Base-by-base conservation (phyloP, 2,329 filamentous ascomycete genomes). In the Zopfia rhizophila region DNA sequence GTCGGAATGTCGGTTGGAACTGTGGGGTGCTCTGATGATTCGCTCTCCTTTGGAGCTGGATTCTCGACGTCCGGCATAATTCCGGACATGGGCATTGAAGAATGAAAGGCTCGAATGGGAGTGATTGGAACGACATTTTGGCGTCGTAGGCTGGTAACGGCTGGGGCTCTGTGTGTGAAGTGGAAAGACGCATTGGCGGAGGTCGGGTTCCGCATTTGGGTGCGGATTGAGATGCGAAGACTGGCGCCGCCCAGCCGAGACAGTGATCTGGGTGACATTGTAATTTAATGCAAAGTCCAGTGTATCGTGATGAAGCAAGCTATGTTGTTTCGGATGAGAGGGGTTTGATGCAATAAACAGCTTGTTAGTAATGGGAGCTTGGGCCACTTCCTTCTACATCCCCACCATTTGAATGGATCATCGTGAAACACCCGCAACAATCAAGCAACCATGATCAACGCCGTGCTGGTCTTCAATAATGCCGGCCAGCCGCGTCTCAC, bases 401-500 rank as follows among this genome's bases (percentile, higher is more conserved):
- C 38, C 36, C 42, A 39, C 38, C 27, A 29, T 41, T 25, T 27
- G 23, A 36, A 13, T 21, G 17, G 8, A 14, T 38, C 14, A 18
- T 30, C 32, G 18, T 22, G 11, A 40, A 12, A 11, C 22, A 19
- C 5, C 22, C 16, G 31, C 46, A 41, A 10, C 50, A 45, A 18
- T 36, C 33, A 31, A 33, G 22, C 24, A 53, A 53, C 46, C 60
- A 99, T 99, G 94, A 97, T 99, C 74, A 99, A 96, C 80, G 94
- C 95, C 22, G 93, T 99, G 52, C 82, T 99, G 58, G 93, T 99
- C 71, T 99, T 99, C 81, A 99, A 99, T 69, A 96, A 96, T 78
- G 91, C 93, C 63, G 94, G 94, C 55, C 93, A 99, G 75, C 93
- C 94, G 25, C 88, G 94, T 44, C 82, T 99, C 71, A 97, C 93